Base-by-base conservation (phyloP, 2,329 filamentous ascomycete genomes). In the Pleomassaria siparia region DNA sequence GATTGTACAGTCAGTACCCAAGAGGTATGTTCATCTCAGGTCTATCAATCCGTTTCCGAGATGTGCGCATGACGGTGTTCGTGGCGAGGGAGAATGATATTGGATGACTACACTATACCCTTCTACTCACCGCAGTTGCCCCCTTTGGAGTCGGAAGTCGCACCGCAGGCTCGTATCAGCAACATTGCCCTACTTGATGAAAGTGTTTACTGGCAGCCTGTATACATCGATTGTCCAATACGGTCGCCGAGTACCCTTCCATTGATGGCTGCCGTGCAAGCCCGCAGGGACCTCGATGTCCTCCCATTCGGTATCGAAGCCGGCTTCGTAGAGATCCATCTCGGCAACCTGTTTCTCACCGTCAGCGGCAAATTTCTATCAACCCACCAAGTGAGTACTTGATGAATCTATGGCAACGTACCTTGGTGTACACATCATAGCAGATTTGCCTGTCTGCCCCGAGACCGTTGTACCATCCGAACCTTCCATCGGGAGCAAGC, bases 391-490 rank as follows among this genome's bases (percentile, higher is more conserved):
- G n/a, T n/a, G n/a, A n/a, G n/a, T 26, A 7, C 12, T 26, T 26
- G 12, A 37, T 3, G 8, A 12, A 13, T 29, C 30, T 11, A 47
- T 11, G 15, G 20, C 20, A 40, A 41, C 54, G 33, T 52, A 70
- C 67, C 59, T 69, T 70, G 1, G 66, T 70, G 47, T 71, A 71
- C 18, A 71, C 61, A 45, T 71, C 67, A 35, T 71, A 70, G 56
- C 67, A 70, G n/a, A 71, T 68, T 44, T 70, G 67, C 16, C 67
- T 47, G 56, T 71, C 68, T 4, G 68, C 68, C 3, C 68, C 67
- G 4, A 71, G 55, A 1, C 68, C 68, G 39, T 70, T 70, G 45
- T 70, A 71, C 66, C 68, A 71, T 1, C 68, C 67, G 37, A 69
- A 71, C 46, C 60, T 63, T 16, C 67, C 67, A 29, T 64, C 57